Evolutionary conservation across 176 grass and related monocot species (phyloP).

Genomic region (Bolboschoenus planiculmis): DNA sequence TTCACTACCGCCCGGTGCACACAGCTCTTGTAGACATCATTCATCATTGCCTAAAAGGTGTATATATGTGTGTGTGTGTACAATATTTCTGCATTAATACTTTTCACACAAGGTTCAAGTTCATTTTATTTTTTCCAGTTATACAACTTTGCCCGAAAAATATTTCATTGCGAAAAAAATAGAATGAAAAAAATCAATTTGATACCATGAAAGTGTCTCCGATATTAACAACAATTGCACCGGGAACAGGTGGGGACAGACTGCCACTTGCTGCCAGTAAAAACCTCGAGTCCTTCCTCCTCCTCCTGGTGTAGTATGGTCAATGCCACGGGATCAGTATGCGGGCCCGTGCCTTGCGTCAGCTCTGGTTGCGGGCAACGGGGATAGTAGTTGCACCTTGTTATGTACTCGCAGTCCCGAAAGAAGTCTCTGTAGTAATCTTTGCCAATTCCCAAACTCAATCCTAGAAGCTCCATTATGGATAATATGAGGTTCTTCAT

Average conservation of each 20-base stretch:
- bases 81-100: no score
- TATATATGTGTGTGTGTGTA: no score
- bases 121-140: neutral
- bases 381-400: conserved; percentile 85
- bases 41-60: neutral
- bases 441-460: conserved; percentile 48
- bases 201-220: conserved; percentile 79
- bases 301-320: conserved; percentile 67
- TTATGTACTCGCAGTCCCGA: conserved; percentile 47
- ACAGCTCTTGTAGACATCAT: conserved; percentile 28
- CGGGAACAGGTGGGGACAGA: conserved; percentile 38
- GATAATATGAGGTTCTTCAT: conserved; percentile 46
- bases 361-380: conserved; percentile 72
- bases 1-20: conserved; percentile 25
- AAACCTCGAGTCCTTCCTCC: conserved; percentile 59
- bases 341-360: conserved; percentile 68
- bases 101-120: neutral
- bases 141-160: neutral
- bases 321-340: conserved; percentile 66
- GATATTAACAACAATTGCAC: conserved; percentile 64
- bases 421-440: conserved; percentile 56
- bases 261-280: conserved; percentile 47
- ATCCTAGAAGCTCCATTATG: conserved; percentile 70
- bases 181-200: neutral
- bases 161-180: neutral